Percentiles rank a stretch among this genome's conserved stretches.
Conservation (phyloP, 371 early-diverging fungal genomes). For the Parasitella parasitica region DNA sequence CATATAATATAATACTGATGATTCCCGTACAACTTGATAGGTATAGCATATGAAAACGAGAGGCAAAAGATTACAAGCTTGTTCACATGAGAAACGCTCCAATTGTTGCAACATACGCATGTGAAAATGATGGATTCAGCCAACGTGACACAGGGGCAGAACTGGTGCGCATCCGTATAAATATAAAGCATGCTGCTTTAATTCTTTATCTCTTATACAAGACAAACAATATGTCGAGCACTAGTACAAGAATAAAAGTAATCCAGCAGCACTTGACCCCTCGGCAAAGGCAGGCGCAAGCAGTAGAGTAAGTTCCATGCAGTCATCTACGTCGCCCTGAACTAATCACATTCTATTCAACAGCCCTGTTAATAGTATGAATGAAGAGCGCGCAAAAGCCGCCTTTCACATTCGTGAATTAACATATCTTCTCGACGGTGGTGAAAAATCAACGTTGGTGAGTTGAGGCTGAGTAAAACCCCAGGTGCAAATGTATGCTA, state of each 20-base stretch:
- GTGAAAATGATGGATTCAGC: not conserved
- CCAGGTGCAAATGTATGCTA: not conserved
- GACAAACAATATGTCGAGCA: slow-evolving; percentile 2
- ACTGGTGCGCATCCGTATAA: not conserved
- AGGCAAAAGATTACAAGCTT: not conserved
- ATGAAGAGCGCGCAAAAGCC: slow-evolving; percentile 75
- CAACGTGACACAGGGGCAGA: not conserved
- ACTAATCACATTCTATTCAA: not conserved
- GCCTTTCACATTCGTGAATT: slow-evolving; percentile 76
- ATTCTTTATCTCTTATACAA: not conserved
- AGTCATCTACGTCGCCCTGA: not conserved
- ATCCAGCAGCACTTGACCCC: slow-evolving; percentile 24
- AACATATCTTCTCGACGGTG: slow-evolving; percentile 87
- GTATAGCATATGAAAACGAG: not conserved
- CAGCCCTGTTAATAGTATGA: slow-evolving; percentile 47
- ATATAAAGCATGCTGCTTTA: not conserved
- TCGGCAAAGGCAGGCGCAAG: slow-evolving; percentile 15
- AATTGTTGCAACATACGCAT: not conserved
- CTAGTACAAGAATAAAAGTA: slow-evolving; percentile 18
- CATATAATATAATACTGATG: not conserved
- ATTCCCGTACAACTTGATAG: not conserved
- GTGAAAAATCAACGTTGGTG: slow-evolving; percentile 63
- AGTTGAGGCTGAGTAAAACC: not conserved
- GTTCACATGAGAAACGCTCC: not conserved
- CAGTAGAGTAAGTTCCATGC: slow-evolving; percentile 19